Evolutionary conservation across 495 filamentous ascomycete species (phyloP), one percentile per base, ranked within the genome.

Genomic region (Aspergillus bridgeri): DNA sequence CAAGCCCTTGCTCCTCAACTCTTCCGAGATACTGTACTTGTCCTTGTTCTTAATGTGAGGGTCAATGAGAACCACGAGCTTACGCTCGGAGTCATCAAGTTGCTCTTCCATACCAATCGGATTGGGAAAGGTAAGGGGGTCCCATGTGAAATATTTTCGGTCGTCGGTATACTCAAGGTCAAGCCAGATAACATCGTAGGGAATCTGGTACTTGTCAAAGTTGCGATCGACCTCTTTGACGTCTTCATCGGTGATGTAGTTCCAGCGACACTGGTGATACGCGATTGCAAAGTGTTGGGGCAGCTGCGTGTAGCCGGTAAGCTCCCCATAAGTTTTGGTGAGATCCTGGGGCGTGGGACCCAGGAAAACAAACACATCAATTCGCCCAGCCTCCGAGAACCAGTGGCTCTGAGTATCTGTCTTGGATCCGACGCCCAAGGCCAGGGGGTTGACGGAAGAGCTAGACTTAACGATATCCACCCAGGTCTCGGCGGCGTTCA

Each of bases 211-310:
- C 69, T 92, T 95, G 76, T 96, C 92, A 73, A 98, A 95, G 68
- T 95, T 96, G 59, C 89, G 85, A 68, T 98, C 92, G 51, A 98
- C 91, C 68, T 97, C 90, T 69, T 89, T 93, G 57, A 98, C 91
- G 71, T 98, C 94, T 56, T 96, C 90, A 63, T 97, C 92, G 2
- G 90, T 95, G 60, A 96, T 84, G 68, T 98, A 98, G 75, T 98
- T 98, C 94, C 94, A 98, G 61, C 94, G 87, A 71, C 94, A 97
- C 69, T 98, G 94, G 65, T 98, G 94, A 69, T 98, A 96, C 13
- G 80, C 94, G 57, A 98, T 84, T 5, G 93, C 82, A 64, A 98
- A 98, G 56, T 91, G 85, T 65, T 96, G 90, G 5, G 94, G 94
- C 61, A 98, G 82, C 55, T 91, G 83, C 22, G 90, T 92, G 61